phyloP scores from a whole-genome alignment of 495 filamentous ascomycete species.

The Penicillium soppii region DNA sequence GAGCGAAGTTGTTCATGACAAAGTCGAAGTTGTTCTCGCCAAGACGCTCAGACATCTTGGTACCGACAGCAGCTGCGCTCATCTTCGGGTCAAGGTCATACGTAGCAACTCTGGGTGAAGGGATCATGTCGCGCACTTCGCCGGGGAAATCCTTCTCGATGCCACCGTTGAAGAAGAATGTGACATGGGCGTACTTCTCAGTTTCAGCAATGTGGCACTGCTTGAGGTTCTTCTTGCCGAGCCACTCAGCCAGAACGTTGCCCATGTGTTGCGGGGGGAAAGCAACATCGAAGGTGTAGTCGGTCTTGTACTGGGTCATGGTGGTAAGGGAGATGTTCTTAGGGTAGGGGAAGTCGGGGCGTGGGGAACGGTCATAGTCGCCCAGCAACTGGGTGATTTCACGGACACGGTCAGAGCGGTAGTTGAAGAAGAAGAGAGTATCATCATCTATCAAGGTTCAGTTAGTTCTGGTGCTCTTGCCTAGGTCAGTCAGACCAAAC shows the following conservation, averaged over 20 bases:
- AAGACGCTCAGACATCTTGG: slow-evolving; percentile 83
- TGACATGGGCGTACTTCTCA: slow-evolving; percentile 99
- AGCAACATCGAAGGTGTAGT: slow-evolving; percentile 90
- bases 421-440: slow-evolving; percentile 99
- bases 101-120: slow-evolving; percentile 79
- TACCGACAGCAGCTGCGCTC: slow-evolving; percentile 83
- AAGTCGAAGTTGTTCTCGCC: slow-evolving; percentile 82
- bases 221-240: slow-evolving; percentile 79
- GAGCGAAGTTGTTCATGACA: slow-evolving; percentile 99
- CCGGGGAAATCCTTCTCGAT: slow-evolving; percentile 94
- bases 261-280: slow-evolving; percentile 95
- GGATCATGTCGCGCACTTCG: slow-evolving; percentile 78
- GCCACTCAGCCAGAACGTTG: slow-evolving; percentile 94
- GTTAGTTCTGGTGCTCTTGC: slow-evolving; percentile 7
- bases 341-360: slow-evolving; percentile 90
- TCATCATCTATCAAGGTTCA: slow-evolving; percentile 63
- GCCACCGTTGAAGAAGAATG: slow-evolving; percentile 99
- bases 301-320: slow-evolving; percentile 98
- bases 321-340: slow-evolving; percentile 88
- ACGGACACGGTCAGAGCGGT: slow-evolving; percentile 96
- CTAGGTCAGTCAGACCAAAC: slow-evolving; percentile 4
- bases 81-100: slow-evolving; percentile 97
- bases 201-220: slow-evolving; percentile 98
- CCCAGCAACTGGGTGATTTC: slow-evolving; percentile 95
- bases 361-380: slow-evolving; percentile 83